Base-by-base conservation (phyloP, 2,329 filamentous ascomycete genomes). In the Fusarium citri region DNA sequence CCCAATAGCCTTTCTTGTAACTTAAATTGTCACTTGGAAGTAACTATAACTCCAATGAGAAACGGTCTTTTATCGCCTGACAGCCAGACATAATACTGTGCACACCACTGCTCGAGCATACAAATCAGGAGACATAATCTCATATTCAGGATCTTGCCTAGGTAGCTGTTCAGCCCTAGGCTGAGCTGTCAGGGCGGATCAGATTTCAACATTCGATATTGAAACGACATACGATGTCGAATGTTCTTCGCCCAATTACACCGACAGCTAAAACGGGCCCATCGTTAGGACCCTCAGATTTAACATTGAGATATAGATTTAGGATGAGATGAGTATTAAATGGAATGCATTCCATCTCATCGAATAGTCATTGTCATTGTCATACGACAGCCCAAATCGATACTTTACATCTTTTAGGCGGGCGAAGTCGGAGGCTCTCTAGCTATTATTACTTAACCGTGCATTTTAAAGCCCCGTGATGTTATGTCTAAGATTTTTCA, bases 381-480 rank as follows among this genome's bases (percentile, higher is more conserved):
- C 72, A 74, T 74, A 73, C 72, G 72, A 73, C 66, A 64, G 68
- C 65, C 57, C 49, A 48, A 46, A 68, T 66, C 54, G 55, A 68
- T 60, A 66, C 68, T 72, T 54, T 68, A 70, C 55, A 59, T 70
- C 23, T 41, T 72, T 55, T 42, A 31, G n/a, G 51, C 63, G 70
- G 68, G 68, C 68, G 65, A 72, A 68, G 61, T 69, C 72, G 70
- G 72, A 71, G 60, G 55, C 54, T 40, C 37, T 37, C 50, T 43
- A 43, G 55, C 34, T 48, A 60, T 18, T 68, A 74, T 73, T 74
- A 73, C 72, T 42, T 61, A 73, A 72, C 59, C 58, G 46, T 70
- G 65, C 70, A 68, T 72, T 64, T 48, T 26, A 34, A 56, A 58
- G 62, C 54, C 62, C 43, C 63, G 54, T 68, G 64, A 64, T 68